phyloP scores from a whole-genome alignment of 2,329 filamentous ascomycete species.

The Graphilbum ipis-grandicollis region DNA sequence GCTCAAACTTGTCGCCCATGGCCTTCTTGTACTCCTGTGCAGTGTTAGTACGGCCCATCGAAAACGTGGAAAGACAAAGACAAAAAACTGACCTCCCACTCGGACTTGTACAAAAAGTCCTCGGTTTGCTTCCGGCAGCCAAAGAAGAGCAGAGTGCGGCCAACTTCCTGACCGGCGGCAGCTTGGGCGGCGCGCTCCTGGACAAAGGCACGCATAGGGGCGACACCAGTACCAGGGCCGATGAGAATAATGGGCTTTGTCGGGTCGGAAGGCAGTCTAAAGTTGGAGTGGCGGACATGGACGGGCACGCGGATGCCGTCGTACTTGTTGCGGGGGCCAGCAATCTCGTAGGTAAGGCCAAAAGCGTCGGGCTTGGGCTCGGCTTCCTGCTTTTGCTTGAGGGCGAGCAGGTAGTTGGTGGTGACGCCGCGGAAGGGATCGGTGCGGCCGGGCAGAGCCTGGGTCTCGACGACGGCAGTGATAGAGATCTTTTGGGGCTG shows the following conservation, averaged over 20 bases:
- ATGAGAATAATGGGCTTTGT: constrained; percentile 91
- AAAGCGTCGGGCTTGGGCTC: constrained; percentile 68
- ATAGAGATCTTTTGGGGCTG: constrained; percentile 92
- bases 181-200: constrained; percentile 82
- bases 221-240: constrained; percentile 89
- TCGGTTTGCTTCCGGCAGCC: constrained; percentile 78
- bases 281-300: constrained; percentile 94
- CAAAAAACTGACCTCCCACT: constrained; percentile 64
- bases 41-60: constrained; percentile 7
- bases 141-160: constrained; percentile 82
- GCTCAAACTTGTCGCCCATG: constrained; percentile 75
- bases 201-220: constrained; percentile 87
- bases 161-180: constrained; percentile 63
- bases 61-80: constrained; percentile 1
- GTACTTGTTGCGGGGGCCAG: constrained; percentile 88
- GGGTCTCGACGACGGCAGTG: constrained; percentile 83
- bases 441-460: constrained; percentile 56
- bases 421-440: constrained; percentile 82
- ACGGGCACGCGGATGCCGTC: constrained; percentile 89
- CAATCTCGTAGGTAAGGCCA: constrained; percentile 72
- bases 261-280: constrained; percentile 93
- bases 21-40: constrained; percentile 61
- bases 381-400: constrained; percentile 93
- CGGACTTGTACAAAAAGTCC: constrained; percentile 80
- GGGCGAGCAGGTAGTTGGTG: constrained; percentile 86